Evolutionary conservation across 2,329 filamentous ascomycete species (phyloP).

Genomic region (Cytospora schulzeri): DNA sequence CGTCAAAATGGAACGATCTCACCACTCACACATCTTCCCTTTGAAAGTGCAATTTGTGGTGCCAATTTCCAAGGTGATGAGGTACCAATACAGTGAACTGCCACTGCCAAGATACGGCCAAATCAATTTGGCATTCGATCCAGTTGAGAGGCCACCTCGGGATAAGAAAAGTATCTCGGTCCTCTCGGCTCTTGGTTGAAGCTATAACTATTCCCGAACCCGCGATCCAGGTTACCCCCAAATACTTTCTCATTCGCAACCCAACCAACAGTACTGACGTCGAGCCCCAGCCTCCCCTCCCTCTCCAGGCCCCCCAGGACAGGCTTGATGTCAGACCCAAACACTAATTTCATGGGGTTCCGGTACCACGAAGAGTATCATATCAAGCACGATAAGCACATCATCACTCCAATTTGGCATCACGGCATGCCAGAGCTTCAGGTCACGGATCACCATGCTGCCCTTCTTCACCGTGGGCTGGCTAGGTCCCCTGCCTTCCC

Average conservation of each 20-base stretch:
- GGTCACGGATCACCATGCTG: constrained; percentile 58
- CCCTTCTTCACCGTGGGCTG: constrained; percentile 58
- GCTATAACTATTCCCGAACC: constrained; percentile 64
- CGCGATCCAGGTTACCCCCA: constrained; percentile 54
- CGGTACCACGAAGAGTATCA: constrained; percentile 63
- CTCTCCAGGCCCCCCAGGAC: constrained; percentile 40
- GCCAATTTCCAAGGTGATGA: background rate
- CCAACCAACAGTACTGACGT: constrained; percentile 53
- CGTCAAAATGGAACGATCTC: background rate
- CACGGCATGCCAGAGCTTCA: constrained; percentile 65
- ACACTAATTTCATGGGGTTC: constrained; percentile 58
- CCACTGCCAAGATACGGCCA: background rate
- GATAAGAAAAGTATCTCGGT: background rate
- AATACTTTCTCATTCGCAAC: constrained; percentile 44
- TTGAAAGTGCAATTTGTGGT: background rate
- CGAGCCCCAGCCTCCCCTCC: constrained; percentile 40
- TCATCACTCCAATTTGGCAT: constrained; percentile 58
- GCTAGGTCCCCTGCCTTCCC: constrained; percentile 43
- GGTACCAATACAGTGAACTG: background rate
- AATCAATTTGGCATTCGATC: too few relatives aligned
- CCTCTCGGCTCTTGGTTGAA: constrained; percentile 51
- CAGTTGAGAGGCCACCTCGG: background rate
- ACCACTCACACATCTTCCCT: background rate
- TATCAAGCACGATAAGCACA: constrained; percentile 60
- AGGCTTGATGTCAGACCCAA: constrained; percentile 53